Percentiles rank a stretch among this genome's conserved stretches.
phyloP scores from a whole-genome alignment of 257 asterid genomes.

The Anisodus tanguticus region DNA sequence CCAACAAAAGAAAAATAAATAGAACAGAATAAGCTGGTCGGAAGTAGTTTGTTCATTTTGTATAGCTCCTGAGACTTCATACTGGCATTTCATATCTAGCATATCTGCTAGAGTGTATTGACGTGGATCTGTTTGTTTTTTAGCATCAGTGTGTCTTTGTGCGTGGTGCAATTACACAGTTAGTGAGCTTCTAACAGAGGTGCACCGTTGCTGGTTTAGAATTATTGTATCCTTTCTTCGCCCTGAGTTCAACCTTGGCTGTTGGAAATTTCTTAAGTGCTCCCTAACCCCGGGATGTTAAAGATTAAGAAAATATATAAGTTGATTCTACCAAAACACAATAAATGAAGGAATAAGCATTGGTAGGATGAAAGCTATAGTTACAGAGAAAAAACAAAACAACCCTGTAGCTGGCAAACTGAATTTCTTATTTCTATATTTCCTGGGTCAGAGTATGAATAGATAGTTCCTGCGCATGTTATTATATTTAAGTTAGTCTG shows the following conservation, averaged over 20 bases:
- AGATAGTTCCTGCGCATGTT: neutral
- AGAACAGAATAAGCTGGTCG: neutral
- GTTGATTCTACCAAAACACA: neutral
- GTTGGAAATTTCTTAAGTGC: neutral
- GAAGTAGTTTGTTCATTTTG: neutral
- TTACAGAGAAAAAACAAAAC: neutral
- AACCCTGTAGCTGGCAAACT: neutral
- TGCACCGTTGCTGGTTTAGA: neutral
- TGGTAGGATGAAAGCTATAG: conserved; percentile 7
- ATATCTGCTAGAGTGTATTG: neutral
- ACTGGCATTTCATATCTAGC: neutral
- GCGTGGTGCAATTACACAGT: neutral
- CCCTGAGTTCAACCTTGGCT: neutral
- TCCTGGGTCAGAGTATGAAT: neutral
- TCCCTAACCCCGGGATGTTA: neutral
- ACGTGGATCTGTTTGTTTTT: neutral
- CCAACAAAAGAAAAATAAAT: conserved; percentile 2
- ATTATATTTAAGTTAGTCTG: neutral
- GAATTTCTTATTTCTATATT: neutral
- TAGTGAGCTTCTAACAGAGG: conserved; percentile 5
- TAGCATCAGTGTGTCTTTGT: neutral
- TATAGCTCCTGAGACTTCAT: neutral
- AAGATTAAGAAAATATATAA: neutral
- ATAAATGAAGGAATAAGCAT: neutral
- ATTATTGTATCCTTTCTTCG: neutral